Conservation (phyloP, 148 eudicot species). For the Fagopyrum esculentum region DNA sequence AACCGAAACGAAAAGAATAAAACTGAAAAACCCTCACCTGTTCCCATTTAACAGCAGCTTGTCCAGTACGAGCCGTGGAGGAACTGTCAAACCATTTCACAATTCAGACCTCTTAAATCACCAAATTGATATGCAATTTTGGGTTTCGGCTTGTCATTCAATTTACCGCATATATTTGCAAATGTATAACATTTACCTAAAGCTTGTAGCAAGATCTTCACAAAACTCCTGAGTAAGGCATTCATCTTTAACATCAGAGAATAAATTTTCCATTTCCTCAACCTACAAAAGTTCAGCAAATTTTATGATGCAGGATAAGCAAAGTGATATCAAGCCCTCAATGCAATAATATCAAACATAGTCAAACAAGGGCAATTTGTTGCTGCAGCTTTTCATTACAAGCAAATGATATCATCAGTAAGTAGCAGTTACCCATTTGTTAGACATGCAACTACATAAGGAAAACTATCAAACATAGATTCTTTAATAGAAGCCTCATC, state of each 20-base stretch:
- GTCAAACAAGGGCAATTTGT: too few species aligned
- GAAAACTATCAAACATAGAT: neutral
- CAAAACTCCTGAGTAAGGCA: conserved; percentile 49
- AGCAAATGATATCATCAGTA: neutral
- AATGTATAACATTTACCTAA: conserved; percentile 35
- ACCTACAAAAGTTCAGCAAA: conserved; percentile 29
- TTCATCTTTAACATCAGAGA: conserved; percentile 48
- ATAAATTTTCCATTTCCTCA: conserved; percentile 56
- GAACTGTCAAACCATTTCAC: conserved; percentile 33
- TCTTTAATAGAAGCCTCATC: neutral
- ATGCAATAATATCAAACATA: neutral
- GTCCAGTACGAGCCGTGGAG: conserved; percentile 46
- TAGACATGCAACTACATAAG: neutral
- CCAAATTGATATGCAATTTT: neutral
- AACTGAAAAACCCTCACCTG: conserved; percentile 31
- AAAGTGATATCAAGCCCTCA: neutral
- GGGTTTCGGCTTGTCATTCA: too few species aligned
- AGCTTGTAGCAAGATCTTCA: conserved; percentile 63
- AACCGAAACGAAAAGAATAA: too few species aligned
- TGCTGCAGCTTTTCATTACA: neutral
- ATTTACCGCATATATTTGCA: neutral
- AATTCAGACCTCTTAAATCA: neutral
- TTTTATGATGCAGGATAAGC: neutral
- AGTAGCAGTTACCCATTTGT: neutral
- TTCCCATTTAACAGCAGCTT: conserved; percentile 45